phyloP scores from a whole-genome alignment of 805 yeast species.

The Candida chilensis region DNA sequence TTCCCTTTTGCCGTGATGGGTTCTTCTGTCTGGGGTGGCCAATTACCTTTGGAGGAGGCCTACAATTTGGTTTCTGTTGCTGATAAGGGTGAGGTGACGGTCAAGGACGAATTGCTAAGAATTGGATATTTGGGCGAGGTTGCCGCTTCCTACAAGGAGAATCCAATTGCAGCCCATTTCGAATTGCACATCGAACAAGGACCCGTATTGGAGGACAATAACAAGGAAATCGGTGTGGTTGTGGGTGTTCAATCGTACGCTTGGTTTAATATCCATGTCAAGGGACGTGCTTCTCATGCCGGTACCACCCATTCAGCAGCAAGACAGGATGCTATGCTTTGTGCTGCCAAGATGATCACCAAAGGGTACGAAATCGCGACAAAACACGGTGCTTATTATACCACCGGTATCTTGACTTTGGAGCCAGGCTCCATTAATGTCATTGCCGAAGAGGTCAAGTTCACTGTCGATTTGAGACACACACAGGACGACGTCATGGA shows the following conservation, averaged over 20 bases:
- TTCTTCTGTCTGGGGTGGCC: slow-evolving; percentile 60
- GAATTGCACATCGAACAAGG: slow-evolving; percentile 77
- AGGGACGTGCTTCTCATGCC: slow-evolving; percentile 62
- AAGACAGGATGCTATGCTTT: slow-evolving; percentile 53
- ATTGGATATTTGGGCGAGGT: slow-evolving; percentile 54
- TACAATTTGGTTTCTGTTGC: slow-evolving; percentile 44
- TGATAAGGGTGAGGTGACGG: slow-evolving; percentile 39
- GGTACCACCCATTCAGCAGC: slow-evolving; percentile 63
- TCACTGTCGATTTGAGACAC: slow-evolving; percentile 56
- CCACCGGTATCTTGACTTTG: slow-evolving; percentile 49
- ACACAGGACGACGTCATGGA: slow-evolving; percentile 31
- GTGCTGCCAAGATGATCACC: slow-evolving; percentile 48
- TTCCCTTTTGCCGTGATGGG: slow-evolving; percentile 65
- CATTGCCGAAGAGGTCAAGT: slow-evolving; percentile 51
- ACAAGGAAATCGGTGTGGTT: slow-evolving; percentile 55
- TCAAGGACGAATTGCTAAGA: slow-evolving; percentile 43
- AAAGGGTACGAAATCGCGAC: slow-evolving; percentile 47
- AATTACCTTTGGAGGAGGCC: slow-evolving; percentile 33
- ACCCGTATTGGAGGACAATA: slow-evolving; percentile 50
- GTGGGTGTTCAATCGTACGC: slow-evolving; percentile 57
- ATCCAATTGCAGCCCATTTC: slow-evolving; percentile 60
- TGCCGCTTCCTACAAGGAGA: slow-evolving; percentile 35
- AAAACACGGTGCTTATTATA: slow-evolving; percentile 40
- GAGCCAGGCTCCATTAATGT: slow-evolving; percentile 60
- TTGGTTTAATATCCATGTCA: slow-evolving; percentile 51